A percentile compares a stretch with the other conserved stretches of the same genome.
Conservation (phyloP, 495 filamentous ascomycete genomes). For the Lasiosphaeris hirsuta region DNA sequence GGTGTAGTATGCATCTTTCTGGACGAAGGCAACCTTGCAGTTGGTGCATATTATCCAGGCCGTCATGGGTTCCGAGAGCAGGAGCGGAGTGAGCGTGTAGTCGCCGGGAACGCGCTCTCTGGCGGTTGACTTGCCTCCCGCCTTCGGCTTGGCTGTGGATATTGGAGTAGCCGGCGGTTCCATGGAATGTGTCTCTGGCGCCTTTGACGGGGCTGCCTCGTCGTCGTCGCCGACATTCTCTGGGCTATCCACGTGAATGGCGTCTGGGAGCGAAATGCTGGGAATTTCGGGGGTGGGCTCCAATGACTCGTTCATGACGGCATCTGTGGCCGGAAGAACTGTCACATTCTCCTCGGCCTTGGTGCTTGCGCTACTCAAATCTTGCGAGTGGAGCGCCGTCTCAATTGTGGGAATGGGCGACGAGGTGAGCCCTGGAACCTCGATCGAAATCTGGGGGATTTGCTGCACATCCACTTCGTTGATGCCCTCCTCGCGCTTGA, state of each 20-base stretch:
- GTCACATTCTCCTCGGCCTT: neutral
- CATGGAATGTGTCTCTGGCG: too few relatives aligned
- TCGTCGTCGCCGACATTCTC: too few relatives aligned
- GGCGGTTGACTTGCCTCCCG: neutral
- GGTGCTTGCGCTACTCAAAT: neutral
- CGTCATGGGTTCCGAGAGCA: conserved; percentile 69
- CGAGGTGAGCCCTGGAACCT: neutral
- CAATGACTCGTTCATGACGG: neutral
- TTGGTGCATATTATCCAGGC: conserved; percentile 85
- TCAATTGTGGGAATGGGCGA: conserved; percentile 18
- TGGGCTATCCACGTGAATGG: too few relatives aligned
- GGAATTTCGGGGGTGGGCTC: neutral
- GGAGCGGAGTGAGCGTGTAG: conserved; percentile 67
- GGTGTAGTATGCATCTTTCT: conserved; percentile 81
- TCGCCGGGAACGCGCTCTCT: conserved; percentile 61
- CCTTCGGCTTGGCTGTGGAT: neutral
- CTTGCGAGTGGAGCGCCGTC: neutral
- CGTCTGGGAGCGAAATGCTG: too few relatives aligned
- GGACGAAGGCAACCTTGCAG: conserved; percentile 78
- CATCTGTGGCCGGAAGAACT: neutral
- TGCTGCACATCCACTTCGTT: conserved; percentile 13
- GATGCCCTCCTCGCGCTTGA: conserved; percentile 31
- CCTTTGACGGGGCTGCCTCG: neutral
- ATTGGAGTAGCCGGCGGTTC: neutral
- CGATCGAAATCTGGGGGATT: conserved; percentile 7